Percentiles rank a stretch among this genome's conserved stretches.
Conservation (phyloP, 805 yeast genomes). For the Teunomyces cretensis region DNA sequence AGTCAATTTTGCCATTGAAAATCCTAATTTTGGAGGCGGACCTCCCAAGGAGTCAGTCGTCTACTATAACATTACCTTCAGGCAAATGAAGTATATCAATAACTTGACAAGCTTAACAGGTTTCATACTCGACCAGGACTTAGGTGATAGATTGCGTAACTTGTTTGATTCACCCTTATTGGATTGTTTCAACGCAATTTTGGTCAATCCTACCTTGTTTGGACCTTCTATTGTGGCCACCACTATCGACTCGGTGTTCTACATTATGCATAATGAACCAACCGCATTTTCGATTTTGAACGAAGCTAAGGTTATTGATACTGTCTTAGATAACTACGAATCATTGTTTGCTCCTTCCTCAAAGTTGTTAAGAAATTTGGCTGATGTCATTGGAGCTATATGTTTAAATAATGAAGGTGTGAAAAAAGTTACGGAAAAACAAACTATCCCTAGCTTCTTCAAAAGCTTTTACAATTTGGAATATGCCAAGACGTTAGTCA, state of each 20-base stretch:
- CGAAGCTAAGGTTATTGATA: constrained; percentile 73
- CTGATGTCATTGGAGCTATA: constrained; percentile 80
- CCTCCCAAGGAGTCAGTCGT: constrained; percentile 50
- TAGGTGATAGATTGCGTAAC: constrained; percentile 82
- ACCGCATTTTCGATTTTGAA: constrained; percentile 78
- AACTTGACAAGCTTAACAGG: constrained; percentile 63
- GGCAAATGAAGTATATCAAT: constrained; percentile 51
- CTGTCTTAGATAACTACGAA: constrained; percentile 58
- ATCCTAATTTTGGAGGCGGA: constrained; percentile 58
- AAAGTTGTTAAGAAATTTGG: constrained; percentile 58
- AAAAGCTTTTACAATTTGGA: constrained; percentile 47
- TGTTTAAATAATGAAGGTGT: constrained; percentile 76
- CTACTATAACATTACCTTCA: constrained; percentile 52
- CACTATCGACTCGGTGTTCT: constrained; percentile 62
- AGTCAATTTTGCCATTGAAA: constrained; percentile 58
- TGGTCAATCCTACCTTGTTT: constrained; percentile 57
- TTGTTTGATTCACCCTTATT: constrained; percentile 83
- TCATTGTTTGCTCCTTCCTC: constrained; percentile 56
- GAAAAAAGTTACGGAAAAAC: constrained; percentile 46
- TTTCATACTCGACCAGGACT: constrained; percentile 65
- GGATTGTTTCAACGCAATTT: constrained; percentile 54
- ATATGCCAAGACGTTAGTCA: constrained; percentile 53
- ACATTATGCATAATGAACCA: constrained; percentile 85
- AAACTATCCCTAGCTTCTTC: constrained; percentile 46
- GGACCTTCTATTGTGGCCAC: constrained; percentile 65